phyloP scores from a whole-genome alignment of 106 monocot species.

The Chionographis japonica region DNA sequence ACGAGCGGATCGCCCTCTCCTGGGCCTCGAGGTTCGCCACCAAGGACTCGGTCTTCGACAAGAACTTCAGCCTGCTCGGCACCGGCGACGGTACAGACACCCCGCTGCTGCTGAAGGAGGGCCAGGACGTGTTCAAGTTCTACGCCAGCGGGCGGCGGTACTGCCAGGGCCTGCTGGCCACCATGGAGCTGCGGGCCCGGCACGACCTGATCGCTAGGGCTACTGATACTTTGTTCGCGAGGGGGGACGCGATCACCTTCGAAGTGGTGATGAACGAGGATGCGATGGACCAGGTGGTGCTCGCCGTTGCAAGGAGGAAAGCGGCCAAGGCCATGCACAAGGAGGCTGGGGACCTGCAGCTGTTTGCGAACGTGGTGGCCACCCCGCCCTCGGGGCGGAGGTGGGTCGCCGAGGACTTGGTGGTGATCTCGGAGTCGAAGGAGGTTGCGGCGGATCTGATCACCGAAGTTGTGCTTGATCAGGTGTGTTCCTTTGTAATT shows the following conservation, averaged over 20 bases:
- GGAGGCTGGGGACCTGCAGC: constrained; percentile 70
- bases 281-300: constrained; percentile 79
- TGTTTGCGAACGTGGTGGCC: constrained; percentile 33
- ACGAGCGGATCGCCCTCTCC: constrained; percentile 78
- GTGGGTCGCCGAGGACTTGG: constrained; percentile 86
- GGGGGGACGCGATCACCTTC: constrained; percentile 77
- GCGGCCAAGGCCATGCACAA: constrained; percentile 82
- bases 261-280: constrained; percentile 96
- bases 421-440: constrained; percentile 77
- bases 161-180: constrained; percentile 82
- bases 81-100: constrained; percentile 62
- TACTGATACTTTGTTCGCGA: constrained; percentile 46
- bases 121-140: constrained; percentile 89
- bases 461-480: constrained; percentile 78
- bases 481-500: constrained; percentile 28
- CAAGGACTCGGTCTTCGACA: constrained; percentile 72
- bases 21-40: constrained; percentile 80
- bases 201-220: constrained; percentile 76
- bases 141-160: constrained; percentile 87
- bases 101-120: constrained; percentile 85
- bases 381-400: constrained; percentile 47
- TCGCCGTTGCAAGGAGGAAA: constrained; percentile 88
- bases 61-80: constrained; percentile 89
- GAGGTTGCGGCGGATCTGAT: constrained; percentile 91
- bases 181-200: constrained; percentile 66